A percentile compares a stretch with the other conserved stretches of the same genome.
phyloP scores from a whole-genome alignment of 805 yeast genomes.

The Candida golubevii region DNA sequence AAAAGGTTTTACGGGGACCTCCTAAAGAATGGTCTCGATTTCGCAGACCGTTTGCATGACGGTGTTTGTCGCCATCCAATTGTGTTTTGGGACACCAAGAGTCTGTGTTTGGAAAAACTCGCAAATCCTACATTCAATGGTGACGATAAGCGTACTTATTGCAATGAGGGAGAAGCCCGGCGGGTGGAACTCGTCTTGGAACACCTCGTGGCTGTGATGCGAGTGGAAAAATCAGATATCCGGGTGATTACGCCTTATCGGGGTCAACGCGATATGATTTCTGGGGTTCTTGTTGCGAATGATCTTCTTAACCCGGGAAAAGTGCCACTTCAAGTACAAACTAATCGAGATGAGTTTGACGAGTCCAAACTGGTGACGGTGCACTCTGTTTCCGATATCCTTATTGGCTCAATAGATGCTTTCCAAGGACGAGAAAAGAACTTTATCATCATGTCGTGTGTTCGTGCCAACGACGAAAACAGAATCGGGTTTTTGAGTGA shows the following conservation, averaged over 20 bases:
- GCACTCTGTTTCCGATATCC: slow-evolving; percentile 40
- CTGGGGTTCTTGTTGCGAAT: slow-evolving; percentile 13
- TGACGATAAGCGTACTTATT: slow-evolving; percentile 72
- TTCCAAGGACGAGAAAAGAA: slow-evolving; percentile 44
- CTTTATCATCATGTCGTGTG: slow-evolving; percentile 40
- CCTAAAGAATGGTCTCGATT: slow-evolving; percentile 84
- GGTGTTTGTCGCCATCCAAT: slow-evolving; percentile 81
- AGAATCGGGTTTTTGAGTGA: slow-evolving; percentile 40
- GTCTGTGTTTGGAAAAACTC: slow-evolving; percentile 34
- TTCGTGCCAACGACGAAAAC: slow-evolving; percentile 37
- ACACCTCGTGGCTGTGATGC: slow-evolving; percentile 52
- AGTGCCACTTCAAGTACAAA: background rate
- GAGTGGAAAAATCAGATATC: slow-evolving; percentile 55
- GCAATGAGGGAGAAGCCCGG: slow-evolving; percentile 86
- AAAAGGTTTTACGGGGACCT: slow-evolving; percentile 90
- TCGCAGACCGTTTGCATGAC: slow-evolving; percentile 61
- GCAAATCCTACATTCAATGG: slow-evolving; percentile 62
- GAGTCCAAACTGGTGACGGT: background rate
- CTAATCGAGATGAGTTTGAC: background rate
- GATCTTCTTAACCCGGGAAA: background rate
- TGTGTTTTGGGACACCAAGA: slow-evolving; percentile 91
- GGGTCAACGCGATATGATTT: slow-evolving; percentile 81
- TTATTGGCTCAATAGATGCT: slow-evolving; percentile 59
- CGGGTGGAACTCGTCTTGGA: slow-evolving; percentile 76
- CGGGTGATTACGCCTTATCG: slow-evolving; percentile 94